Evolutionary conservation across 371 early-diverging fungal species (phyloP), one percentile per base, ranked within the genome.

Genomic region (Mortierella sp.): DNA sequence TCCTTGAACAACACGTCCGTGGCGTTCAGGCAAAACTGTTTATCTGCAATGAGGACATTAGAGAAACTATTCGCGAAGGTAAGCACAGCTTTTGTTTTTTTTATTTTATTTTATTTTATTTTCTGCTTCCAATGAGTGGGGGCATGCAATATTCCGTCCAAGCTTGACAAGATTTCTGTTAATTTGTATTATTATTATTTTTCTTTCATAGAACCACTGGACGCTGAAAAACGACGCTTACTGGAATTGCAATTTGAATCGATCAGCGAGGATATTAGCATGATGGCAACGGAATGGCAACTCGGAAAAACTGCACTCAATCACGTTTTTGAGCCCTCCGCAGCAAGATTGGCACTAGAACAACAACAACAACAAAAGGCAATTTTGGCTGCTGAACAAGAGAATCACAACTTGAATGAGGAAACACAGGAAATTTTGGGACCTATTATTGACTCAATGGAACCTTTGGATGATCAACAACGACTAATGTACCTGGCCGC

Each of bases 21-120:
- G 85, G 83, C 10, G 71, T 85, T 38, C 85, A 85, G 48, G 85
- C 85, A 40, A 85, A 84, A 69, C 57, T 85, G 63, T 84, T 82
- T 41, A 82, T 85, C 67, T 85, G 85, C 63, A 85, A 78, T 52
- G 84, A 85, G 47, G 85, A 85, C 59, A 80, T 84, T 22, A 72
- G 76, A 73, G 76, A 72, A 57, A 68, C 65, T 43, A 65, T 73
- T 55, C 55, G 53, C 15, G 63, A 82, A 68, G 79, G 83, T 83
- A 76, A 57, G 4, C 7, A 13, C 10, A n/a, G 11, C 19, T 38
- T 48, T 28, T 32, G 11, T 10, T 38, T 48, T 28, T 32, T 16
- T n/a, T 11, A 28, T 40, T 33, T 59, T 4, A 10, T 41, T 33
- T 21, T 0, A 28, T 28, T 28, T 38, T 4, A 13, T 32, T 6